Conservation (phyloP, 305 asterid species). For the Plantago coronopus region DNA sequence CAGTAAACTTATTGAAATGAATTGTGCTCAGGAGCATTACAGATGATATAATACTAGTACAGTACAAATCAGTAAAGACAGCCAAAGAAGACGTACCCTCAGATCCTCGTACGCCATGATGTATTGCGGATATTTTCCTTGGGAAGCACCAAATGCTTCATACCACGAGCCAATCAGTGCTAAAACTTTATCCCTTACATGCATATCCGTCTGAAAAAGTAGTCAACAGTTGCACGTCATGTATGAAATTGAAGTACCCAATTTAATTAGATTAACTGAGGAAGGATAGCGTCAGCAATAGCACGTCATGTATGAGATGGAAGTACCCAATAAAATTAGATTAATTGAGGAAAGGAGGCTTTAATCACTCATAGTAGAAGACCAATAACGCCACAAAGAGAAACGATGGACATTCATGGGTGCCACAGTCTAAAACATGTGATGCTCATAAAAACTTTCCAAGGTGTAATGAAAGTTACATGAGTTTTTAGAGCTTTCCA, state of each 20-base stretch:
- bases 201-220: constrained; percentile 75
- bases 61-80: not conserved
- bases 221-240: constrained; percentile 1
- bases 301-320: too few relatives aligned
- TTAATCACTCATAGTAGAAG: not conserved
- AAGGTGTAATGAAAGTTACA: too few relatives aligned
- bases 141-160: constrained; percentile 86
- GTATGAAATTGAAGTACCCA: not conserved
- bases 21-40: not conserved
- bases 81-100: constrained; percentile 49
- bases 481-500: too few relatives aligned
- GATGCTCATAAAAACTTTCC: too few relatives aligned
- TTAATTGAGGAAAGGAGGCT: not conserved
- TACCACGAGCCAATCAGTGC: constrained; percentile 79
- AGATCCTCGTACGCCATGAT: constrained; percentile 88
- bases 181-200: constrained; percentile 71
- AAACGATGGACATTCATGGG: not conserved
- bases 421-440: too few relatives aligned
- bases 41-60: not conserved
- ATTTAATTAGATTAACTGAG: not conserved
- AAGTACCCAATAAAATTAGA: not conserved
- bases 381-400: not conserved
- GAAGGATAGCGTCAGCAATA: constrained; percentile 2
- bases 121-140: constrained; percentile 88
- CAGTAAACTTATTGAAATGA: not conserved